phyloP scores from a whole-genome alignment of 768 basidiomycete species.

The Holtermanniella nyarrowii region DNA sequence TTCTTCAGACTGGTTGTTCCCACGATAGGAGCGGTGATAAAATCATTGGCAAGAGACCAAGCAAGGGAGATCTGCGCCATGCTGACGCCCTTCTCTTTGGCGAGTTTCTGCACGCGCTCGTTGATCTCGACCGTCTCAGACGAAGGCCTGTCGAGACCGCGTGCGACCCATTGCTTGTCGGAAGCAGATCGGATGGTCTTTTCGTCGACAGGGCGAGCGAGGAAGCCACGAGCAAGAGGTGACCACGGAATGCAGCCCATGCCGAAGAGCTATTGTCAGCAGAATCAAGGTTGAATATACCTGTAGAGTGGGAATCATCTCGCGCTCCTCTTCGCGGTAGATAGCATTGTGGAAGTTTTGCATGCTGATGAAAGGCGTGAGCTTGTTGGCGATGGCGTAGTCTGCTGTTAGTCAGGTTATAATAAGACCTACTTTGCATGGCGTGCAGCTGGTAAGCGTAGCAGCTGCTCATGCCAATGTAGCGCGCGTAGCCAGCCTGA shows the following conservation, averaged over 20 bases:
- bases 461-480: conserved; percentile 44
- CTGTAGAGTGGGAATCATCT: conserved; percentile 35
- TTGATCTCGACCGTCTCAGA: conserved; percentile 11
- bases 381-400: conserved; percentile 53
- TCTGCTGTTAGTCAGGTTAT: conserved; percentile 38
- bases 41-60: conserved; percentile 48
- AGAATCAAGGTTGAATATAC: background rate
- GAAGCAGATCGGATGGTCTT: conserved; percentile 45
- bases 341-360: conserved; percentile 57
- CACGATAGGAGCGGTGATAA: conserved; percentile 53
- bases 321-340: conserved; percentile 55
- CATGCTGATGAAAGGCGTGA: conserved; percentile 59
- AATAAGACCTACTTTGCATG: conserved; percentile 29
- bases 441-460: conserved; percentile 41
- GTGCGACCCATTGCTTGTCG: conserved; percentile 1
- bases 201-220: conserved; percentile 44
- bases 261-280: conserved; percentile 40
- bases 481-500: conserved; percentile 40
- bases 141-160: background rate
- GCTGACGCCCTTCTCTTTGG: conserved; percentile 47
- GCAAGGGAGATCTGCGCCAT: conserved; percentile 53
- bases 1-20: conserved; percentile 51
- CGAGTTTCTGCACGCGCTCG: conserved; percentile 50
- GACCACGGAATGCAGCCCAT: conserved; percentile 53
- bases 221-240: conserved; percentile 46